Conservation (phyloP, 768 basidiomycete genomes). For the Hirschioporus abietinus region DNA sequence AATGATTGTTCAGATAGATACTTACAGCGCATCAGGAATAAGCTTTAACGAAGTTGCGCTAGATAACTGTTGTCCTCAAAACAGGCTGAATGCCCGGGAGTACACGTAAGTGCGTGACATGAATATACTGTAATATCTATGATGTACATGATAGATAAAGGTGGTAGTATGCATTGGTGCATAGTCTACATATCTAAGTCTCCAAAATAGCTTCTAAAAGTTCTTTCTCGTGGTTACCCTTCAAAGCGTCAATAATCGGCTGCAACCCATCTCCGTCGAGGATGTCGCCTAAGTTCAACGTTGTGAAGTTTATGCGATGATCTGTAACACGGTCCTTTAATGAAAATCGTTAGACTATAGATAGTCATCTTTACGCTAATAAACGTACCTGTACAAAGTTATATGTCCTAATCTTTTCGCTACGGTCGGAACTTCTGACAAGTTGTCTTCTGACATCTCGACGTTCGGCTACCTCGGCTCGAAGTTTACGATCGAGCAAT, state of each 20-base stretch:
- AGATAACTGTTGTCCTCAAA: too few species aligned
- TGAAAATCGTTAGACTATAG: background rate
- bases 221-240: conserved; percentile 45
- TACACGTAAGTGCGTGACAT: too few species aligned
- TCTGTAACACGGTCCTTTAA: conserved; percentile 86
- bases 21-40: too few species aligned
- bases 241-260: conserved; percentile 52
- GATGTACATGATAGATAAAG: too few species aligned
- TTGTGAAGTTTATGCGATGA: conserved; percentile 76
- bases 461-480: conserved; percentile 60
- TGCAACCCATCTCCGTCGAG: conserved; percentile 63
- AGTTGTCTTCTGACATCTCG: conserved; percentile 67
- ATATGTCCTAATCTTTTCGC: conserved; percentile 95
- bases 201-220: conserved; percentile 48
- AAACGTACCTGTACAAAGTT: conserved; percentile 78
- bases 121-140: too few species aligned
- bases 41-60: too few species aligned
- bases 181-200: conserved; percentile 6
- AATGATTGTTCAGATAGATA: background rate
- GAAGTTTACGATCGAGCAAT: conserved; percentile 75
- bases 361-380: background rate
- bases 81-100: too few species aligned
- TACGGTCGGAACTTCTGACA: conserved; percentile 77
- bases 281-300: conserved; percentile 59
- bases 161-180: too few species aligned